Conservation (phyloP, 495 filamentous ascomycete species). For the Zalerion maritima region DNA sequence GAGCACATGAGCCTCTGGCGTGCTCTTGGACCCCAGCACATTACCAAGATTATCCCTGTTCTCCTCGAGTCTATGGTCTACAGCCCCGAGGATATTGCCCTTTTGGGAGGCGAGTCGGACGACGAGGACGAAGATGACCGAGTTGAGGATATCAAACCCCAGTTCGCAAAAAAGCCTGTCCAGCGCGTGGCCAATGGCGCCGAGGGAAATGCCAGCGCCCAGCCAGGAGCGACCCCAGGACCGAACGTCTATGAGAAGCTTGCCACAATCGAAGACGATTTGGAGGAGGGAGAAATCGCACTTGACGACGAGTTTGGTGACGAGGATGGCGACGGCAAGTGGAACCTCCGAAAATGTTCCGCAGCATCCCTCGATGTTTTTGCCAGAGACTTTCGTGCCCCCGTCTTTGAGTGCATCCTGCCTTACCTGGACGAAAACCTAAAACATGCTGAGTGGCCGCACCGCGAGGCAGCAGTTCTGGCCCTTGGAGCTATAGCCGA, state of each 20-base stretch:
- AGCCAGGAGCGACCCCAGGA: constrained; percentile 28
- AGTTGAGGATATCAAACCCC: constrained; percentile 81
- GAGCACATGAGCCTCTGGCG: constrained; percentile 69
- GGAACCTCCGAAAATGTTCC: constrained; percentile 95
- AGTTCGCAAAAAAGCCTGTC: constrained; percentile 62
- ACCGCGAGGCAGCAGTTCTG: constrained; percentile 87
- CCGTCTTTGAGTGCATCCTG: constrained; percentile 80
- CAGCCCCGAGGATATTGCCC: constrained; percentile 77
- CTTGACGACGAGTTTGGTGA: constrained; percentile 64
- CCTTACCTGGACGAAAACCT: constrained; percentile 88
- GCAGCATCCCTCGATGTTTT: constrained; percentile 92
- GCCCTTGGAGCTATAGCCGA: constrained; percentile 91
- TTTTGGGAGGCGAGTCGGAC: constrained; percentile 66
- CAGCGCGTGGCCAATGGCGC: constrained; percentile 33
- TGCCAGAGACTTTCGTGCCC: constrained; percentile 71
- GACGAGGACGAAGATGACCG: constrained; percentile 89
- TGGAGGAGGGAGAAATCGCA: constrained; percentile 87
- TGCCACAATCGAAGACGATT: constrained; percentile 47
- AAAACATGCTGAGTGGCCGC: constrained; percentile 76
- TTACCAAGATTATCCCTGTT: constrained; percentile 78
- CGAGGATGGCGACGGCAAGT: constrained; percentile 69
- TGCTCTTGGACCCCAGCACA: constrained; percentile 56
- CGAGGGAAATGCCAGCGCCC: constrained; percentile 31
- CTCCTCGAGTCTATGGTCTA: constrained; percentile 94
- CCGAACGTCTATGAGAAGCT: constrained; percentile 35